Evolutionary conservation across 225 moss, liverwort and hornwort genomes (phyloP).

Genomic region (Bryum argenteum): DNA sequence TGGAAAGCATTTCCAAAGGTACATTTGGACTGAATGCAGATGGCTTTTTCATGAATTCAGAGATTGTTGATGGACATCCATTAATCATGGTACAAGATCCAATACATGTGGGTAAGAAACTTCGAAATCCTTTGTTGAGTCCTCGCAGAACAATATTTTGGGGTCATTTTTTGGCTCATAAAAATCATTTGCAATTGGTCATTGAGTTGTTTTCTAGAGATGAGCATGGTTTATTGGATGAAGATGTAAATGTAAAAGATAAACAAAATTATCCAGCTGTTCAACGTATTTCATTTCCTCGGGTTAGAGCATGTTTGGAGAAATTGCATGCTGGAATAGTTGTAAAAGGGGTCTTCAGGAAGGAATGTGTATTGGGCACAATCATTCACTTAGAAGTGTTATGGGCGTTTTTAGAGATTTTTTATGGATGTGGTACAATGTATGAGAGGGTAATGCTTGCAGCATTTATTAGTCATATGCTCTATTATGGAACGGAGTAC

Average conservation of each 20-base stretch:
- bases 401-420: not conserved
- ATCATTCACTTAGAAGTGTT: not conserved
- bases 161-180: not conserved
- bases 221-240: not conserved
- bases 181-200: not conserved
- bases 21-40: not conserved
- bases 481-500: not conserved
- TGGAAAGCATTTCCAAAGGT: not conserved
- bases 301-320: not conserved
- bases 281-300: not conserved
- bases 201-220: not conserved
- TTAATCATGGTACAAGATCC: not conserved
- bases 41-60: not conserved
- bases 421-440: not conserved
- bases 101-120: not conserved
- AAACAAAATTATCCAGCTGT: not conserved
- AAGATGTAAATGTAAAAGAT: constrained; percentile 3
- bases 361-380: not conserved
- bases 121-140: not conserved
- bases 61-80: not conserved
- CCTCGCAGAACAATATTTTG: not conserved
- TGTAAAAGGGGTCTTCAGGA: not conserved
- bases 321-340: not conserved
- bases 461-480: not conserved
- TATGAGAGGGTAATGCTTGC: not conserved